phyloP scores from a whole-genome alignment of 345 rosid genomes.

The Eucalyptus polyanthemos region DNA sequence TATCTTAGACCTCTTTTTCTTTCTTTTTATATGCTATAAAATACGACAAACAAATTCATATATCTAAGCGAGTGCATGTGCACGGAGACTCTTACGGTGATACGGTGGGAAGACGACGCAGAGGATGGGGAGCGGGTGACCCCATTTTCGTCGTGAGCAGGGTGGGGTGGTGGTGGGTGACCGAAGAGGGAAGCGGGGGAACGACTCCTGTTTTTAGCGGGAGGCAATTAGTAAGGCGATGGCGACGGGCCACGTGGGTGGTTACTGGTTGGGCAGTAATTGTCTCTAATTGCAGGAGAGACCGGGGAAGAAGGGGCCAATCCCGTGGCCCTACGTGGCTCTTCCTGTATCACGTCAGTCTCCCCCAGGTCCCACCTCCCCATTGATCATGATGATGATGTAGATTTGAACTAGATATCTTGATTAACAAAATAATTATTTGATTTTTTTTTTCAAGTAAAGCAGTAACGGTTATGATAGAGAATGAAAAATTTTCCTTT shows the following conservation, averaged over 20 bases:
- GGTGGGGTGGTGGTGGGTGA: neutral
- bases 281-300: neutral
- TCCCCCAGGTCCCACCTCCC: neutral
- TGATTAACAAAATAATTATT: too few relatives aligned
- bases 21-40: too few relatives aligned
- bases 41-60: too few relatives aligned
- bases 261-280: conserved; percentile 4
- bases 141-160: too few relatives aligned
- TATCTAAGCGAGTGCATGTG: too few relatives aligned
- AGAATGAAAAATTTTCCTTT: neutral
- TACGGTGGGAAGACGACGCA: too few relatives aligned
- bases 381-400: neutral
- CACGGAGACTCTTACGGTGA: too few relatives aligned
- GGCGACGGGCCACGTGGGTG: conserved; percentile 18
- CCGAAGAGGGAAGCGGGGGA: neutral
- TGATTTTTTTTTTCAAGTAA: too few relatives aligned
- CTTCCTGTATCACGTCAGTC: neutral
- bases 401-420: neutral
- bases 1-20: too few relatives aligned
- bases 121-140: too few relatives aligned
- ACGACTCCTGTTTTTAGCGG: neutral
- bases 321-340: neutral
- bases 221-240: neutral
- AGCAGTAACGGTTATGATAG: neutral
- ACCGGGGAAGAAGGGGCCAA: neutral